Conservation (phyloP, 768 basidiomycete genomes). For the Leccinum barrowsii region DNA sequence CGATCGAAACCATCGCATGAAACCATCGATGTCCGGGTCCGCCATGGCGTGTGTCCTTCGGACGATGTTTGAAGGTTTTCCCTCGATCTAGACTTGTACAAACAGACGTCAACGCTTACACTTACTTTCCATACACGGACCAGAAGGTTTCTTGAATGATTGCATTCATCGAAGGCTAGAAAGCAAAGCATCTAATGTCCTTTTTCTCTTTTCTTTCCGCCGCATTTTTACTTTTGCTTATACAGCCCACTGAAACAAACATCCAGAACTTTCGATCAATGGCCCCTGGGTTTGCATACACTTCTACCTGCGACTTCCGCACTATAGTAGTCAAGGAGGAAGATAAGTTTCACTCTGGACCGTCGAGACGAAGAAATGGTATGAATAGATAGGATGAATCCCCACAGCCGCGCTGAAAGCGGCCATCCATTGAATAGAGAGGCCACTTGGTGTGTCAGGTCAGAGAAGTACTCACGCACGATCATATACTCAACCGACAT, state of each 20-base stretch:
- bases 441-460: not conserved
- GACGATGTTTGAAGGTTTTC: not conserved
- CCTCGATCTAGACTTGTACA: not conserved
- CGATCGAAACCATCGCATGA: conserved; percentile 58
- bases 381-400: not conserved
- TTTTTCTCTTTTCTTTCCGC: not conserved
- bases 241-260: not conserved
- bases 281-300: not conserved
- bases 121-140: not conserved
- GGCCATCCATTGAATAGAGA: not conserved
- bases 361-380: not conserved
- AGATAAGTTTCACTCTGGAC: no score
- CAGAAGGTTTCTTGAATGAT: no score
- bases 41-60: not conserved
- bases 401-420: not conserved
- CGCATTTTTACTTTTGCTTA: no score
- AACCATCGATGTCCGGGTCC: conserved; percentile 25
- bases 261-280: not conserved
- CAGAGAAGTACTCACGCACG: not conserved
- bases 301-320: no score
- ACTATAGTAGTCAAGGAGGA: no score
- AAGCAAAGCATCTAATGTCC: no score
- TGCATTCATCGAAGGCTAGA: no score
- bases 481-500: not conserved
- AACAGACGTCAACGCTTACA: conserved; percentile 2